Evolutionary conservation across 352 stramenopile genomes (phyloP).

Genomic region (Peronospora belbahrii): DNA sequence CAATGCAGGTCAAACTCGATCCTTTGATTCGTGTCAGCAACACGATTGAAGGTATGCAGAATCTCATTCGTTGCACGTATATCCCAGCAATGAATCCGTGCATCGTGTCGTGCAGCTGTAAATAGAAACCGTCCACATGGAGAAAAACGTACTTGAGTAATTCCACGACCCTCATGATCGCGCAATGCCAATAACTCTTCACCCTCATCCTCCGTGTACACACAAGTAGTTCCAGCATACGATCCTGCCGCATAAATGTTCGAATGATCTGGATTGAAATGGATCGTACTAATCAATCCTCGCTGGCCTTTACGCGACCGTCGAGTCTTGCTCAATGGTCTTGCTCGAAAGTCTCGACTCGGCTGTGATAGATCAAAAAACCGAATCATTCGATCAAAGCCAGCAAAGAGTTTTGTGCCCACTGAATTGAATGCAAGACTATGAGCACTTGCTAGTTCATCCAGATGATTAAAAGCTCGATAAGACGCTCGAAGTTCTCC

Average conservation of each 20-base stretch:
- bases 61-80: slow-evolving; percentile 65
- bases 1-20: slow-evolving; percentile 75
- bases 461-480: slow-evolving; percentile 75
- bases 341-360: slow-evolving; percentile 46
- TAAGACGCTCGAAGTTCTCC: slow-evolving; percentile 77
- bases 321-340: slow-evolving; percentile 56
- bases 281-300: slow-evolving; percentile 66
- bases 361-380: slow-evolving; percentile 71
- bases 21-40: slow-evolving; percentile 64
- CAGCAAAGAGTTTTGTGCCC: slow-evolving; percentile 76
- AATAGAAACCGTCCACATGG: slow-evolving; percentile 66
- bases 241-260: slow-evolving; percentile 83
- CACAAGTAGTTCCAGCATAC: slow-evolving; percentile 70
- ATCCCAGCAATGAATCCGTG: slow-evolving; percentile 80
- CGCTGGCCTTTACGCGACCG: slow-evolving; percentile 59
- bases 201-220: slow-evolving; percentile 78
- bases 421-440: slow-evolving; percentile 75
- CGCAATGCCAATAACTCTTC: slow-evolving; percentile 51
- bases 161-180: slow-evolving; percentile 66
- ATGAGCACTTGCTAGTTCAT: slow-evolving; percentile 74
- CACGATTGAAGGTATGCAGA: slow-evolving; percentile 48
- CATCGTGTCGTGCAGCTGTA: slow-evolving; percentile 62
- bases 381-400: slow-evolving; percentile 81
- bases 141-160: slow-evolving; percentile 78
- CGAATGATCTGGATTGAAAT: slow-evolving; percentile 80